phyloP scores from a whole-genome alignment of 139 green algal species.

The Ulvella scutata region DNA sequence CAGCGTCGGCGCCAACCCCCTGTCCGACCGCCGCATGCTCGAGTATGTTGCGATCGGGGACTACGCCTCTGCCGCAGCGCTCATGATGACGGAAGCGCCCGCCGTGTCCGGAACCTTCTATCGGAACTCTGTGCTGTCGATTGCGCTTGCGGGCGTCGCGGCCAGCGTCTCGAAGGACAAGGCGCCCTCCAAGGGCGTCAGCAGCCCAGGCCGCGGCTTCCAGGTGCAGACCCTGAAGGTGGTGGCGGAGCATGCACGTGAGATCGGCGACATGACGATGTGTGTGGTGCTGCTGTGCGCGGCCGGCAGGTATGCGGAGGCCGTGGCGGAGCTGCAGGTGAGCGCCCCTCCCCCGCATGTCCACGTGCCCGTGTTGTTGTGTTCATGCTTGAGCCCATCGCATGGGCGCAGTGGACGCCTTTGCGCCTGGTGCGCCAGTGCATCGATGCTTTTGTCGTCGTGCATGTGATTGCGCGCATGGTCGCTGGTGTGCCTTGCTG shows the following conservation, averaged over 20 bases:
- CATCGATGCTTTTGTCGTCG: background rate
- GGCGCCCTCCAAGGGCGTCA: background rate
- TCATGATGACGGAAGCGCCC: background rate
- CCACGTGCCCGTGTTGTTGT: too few relatives aligned
- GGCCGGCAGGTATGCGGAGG: background rate
- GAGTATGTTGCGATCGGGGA: constrained; percentile 1
- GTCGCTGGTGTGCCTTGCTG: background rate
- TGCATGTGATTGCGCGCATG: background rate
- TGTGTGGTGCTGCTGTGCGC: background rate
- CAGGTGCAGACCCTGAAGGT: background rate
- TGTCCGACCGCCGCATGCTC: background rate
- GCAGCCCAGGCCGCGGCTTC: background rate
- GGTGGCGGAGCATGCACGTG: background rate
- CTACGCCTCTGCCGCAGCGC: background rate
- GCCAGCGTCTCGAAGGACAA: background rate
- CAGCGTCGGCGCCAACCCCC: background rate
- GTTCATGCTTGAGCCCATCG: too few relatives aligned
- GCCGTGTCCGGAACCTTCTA: background rate
- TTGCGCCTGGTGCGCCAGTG: background rate
- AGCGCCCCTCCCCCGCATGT: background rate
- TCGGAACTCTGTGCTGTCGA: background rate
- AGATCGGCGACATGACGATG: background rate
- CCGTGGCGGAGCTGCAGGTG: background rate
- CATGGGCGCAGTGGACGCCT: too few relatives aligned
- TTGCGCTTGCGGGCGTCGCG: background rate